Evolutionary conservation across 257 asterid species (phyloP), one percentile per base, ranked within the genome.

Genomic region (Linderniella brevidens): DNA sequence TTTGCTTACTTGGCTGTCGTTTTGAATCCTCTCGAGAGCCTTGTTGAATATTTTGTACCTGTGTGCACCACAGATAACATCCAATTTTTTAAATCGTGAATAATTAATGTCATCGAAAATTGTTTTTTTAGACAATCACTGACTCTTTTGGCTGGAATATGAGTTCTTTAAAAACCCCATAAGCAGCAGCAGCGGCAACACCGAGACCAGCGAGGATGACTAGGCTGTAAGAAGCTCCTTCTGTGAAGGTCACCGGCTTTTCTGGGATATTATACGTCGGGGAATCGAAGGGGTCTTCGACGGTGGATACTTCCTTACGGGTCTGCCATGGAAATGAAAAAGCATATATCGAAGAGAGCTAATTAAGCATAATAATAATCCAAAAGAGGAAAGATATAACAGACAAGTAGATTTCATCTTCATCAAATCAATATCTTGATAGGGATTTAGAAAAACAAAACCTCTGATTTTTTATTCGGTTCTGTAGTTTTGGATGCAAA

Each of bases 201-300:
- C 93, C 95, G 41, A 84, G 93, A 42, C 98, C n/a, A 13, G 84
- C 93, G 51, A 88, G 93, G 64, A 88, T 88, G 64, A 78, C 37
- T 46, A 84, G 51, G 56, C 72, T 70, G 68, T 84, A 88, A 16
- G 95, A 84, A 67, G 94, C 92, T 64, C 95, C 98, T 68, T 88
- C 98, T 1, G 86, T 78, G 53, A 84, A 84, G 0, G 98, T 72
- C 63, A 88, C 90, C 13, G 93, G 98, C 72, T 80, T 88, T 67
- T 88, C 86, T 3, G 95, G 98, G 61, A 88, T 88, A 63, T 84
- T 74, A 56, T 84, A 79, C n/a, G 98, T 88, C 47, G 92, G 95
- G 51, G 94, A 80, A 74, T 80, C 92, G 70, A 88, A 84, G 9
- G 95, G 95, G 55, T 80, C 85, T 61, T 84, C 95, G 11, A 74